Evolutionary conservation across 73 alveolate species (phyloP), one percentile per base, ranked within the genome.

Genomic region (Paramecium sexaurelia): DNA sequence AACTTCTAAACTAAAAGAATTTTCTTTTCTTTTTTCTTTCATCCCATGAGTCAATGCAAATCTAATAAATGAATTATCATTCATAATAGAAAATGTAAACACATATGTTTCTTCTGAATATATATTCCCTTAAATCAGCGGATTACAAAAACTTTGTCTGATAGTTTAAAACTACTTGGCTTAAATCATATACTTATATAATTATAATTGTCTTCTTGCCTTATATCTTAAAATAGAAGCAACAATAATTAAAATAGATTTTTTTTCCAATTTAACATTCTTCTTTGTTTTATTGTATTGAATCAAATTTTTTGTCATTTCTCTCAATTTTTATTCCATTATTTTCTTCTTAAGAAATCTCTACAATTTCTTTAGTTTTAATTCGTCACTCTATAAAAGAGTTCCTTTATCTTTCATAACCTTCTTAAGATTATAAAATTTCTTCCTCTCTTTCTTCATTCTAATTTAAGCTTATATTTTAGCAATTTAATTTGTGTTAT

Each of bases 381-480:
- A 78, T 43, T 78, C 90, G 41, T 78, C 90, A 19, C 17, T 19
- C 0, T 56, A 5, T 45, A 41, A 20, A n/a, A 41, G 24, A 22
- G 15, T 43, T 2, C 75, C 75, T 24, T 39, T 7, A 10, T 78
- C 90, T 78, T 41, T 41, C 5, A 24, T 7, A 19, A 13, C 26
- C 41, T 78, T 24, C 26, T 40, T 78, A 20, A 78, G 75, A 15
- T 78, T 78, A 10, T 37, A 41, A 78, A 29, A 78, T 0, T 45
- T 78, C 29, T 78, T 78, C 29, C 90, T 78, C 13, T 37, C 90
- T 11, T 78, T 24, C 22, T 78, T 78, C 90, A 78, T 78, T 43
- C 90, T 78, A 33, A 41, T 24, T 22, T 41, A 78, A 2, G 90
- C 90, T 41, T 78, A 40, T 22, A 78, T 78, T 3, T 24, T 78